phyloP scores from a whole-genome alignment of 179 eudicot genomes.

The Carnegiea gigantea region DNA sequence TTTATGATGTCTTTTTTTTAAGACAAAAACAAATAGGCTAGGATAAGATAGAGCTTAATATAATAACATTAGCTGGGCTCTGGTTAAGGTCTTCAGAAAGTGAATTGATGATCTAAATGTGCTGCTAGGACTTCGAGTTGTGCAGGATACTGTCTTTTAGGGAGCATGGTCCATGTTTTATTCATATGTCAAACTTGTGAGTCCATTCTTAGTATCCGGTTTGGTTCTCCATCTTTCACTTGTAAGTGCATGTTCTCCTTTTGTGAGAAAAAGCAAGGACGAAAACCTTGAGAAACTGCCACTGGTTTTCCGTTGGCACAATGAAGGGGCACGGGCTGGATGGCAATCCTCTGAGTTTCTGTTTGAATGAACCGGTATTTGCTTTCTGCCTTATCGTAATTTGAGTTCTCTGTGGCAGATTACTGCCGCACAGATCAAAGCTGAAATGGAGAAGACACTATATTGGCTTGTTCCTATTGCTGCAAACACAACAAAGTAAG shows the following conservation, averaged over 20 bases:
- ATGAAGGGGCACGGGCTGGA: not conserved
- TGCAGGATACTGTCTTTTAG: not conserved
- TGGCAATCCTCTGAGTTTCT: not conserved
- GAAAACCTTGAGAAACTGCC: no score
- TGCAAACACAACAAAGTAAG: slow-evolving; percentile 92
- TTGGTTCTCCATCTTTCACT: not conserved
- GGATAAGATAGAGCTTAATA: not conserved
- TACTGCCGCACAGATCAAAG: slow-evolving; percentile 80
- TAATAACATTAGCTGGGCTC: not conserved
- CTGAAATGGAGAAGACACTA: slow-evolving; percentile 94
- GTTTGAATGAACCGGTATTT: not conserved
- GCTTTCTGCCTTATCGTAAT: slow-evolving; percentile 5
- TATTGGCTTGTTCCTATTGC: slow-evolving; percentile 97
- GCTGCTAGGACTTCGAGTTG: not conserved
- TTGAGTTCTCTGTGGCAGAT: slow-evolving; percentile 46
- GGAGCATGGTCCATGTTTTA: not conserved
- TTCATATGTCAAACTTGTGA: not conserved
- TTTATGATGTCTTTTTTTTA: not conserved
- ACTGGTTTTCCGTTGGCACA: no score
- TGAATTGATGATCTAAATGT: not conserved
- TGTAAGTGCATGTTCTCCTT: not conserved
- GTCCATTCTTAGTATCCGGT: not conserved
- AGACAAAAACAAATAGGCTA: not conserved
- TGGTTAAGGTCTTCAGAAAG: not conserved
- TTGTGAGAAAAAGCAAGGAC: no score